phyloP scores from a whole-genome alignment of 2,329 filamentous ascomycete species.

The Fonsecaea monophora region DNA sequence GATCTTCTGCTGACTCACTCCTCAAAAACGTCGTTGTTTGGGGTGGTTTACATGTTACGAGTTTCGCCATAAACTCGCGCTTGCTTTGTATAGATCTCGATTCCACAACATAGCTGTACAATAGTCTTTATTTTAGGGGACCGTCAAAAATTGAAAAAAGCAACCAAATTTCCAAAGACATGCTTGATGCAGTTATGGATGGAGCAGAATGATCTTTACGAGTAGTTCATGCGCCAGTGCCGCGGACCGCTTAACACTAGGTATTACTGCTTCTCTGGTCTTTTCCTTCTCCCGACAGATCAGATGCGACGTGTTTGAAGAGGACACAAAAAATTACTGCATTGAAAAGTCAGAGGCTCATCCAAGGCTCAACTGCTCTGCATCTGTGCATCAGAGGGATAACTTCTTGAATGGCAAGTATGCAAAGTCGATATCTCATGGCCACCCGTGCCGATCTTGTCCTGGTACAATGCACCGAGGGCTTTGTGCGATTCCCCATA shows the following conservation, averaged over 20 bases:
- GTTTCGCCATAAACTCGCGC: too few species aligned
- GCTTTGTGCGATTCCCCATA: slow-evolving; percentile 2
- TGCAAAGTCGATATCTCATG: slow-evolving; percentile 2
- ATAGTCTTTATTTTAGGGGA: background rate
- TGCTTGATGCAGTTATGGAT: too few species aligned
- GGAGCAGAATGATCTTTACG: too few species aligned
- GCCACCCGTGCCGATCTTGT: slow-evolving; percentile 1
- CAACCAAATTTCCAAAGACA: background rate
- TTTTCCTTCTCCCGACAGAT: background rate
- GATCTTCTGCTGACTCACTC: too few species aligned
- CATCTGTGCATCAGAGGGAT: slow-evolving; percentile 1
- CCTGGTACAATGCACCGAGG: slow-evolving; percentile 12
- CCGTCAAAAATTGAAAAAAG: background rate
- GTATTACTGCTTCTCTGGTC: background rate
- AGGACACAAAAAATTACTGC: background rate
- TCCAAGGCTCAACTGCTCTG: slow-evolving; percentile 7
- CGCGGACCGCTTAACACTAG: background rate
- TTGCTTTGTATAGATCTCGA: background rate
- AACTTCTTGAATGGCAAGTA: background rate
- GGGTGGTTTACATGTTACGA: too few species aligned
- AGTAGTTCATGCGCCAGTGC: too few species aligned
- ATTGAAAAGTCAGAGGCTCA: slow-evolving; percentile 6
- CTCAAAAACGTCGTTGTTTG: too few species aligned
- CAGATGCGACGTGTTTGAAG: background rate
- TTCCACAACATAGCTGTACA: background rate